phyloP scores from a whole-genome alignment of 108 stramenopile genomes.

The Skeletonema tropicum region DNA sequence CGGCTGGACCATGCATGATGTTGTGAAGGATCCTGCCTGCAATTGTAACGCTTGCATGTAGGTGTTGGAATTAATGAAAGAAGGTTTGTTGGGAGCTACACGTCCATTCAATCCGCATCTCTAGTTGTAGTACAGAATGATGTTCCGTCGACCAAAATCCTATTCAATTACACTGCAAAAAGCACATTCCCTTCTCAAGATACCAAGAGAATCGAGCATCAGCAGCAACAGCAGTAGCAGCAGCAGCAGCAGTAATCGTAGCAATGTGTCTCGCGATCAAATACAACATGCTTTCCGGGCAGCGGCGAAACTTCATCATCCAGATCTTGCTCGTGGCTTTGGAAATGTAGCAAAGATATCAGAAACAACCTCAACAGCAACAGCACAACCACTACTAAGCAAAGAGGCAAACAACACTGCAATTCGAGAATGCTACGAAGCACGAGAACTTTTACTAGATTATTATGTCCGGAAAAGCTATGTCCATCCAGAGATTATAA shows the following conservation, averaged over 20 bases:
- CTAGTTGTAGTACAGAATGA: slow-evolving; percentile 38
- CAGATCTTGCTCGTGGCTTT: slow-evolving; percentile 14
- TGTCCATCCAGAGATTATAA: slow-evolving; percentile 12
- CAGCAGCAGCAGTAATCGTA: background rate
- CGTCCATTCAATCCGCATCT: background rate
- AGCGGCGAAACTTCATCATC: slow-evolving; percentile 22
- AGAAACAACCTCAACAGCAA: background rate
- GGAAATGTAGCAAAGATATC: background rate
- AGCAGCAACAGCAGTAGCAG: background rate
- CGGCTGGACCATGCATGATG: no score
- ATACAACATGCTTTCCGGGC: slow-evolving; percentile 19
- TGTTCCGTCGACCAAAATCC: slow-evolving; percentile 22
- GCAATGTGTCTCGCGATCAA: slow-evolving; percentile 3
- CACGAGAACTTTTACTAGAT: slow-evolving; percentile 18
- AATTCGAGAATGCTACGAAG: slow-evolving; percentile 26
- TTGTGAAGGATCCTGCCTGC: no score
- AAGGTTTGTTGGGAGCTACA: background rate
- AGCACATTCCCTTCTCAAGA: slow-evolving; percentile 22
- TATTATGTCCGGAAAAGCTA: slow-evolving; percentile 12
- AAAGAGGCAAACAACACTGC: slow-evolving; percentile 6
- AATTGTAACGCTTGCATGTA: no score
- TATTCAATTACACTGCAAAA: slow-evolving; percentile 24
- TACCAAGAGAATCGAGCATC: slow-evolving; percentile 10
- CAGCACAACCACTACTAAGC: background rate
- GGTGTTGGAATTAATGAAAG: background rate